A percentile compares a stretch with the other conserved stretches of the same genome.
Evolutionary conservation across 805 yeast species (phyloP).

Genomic region (Yamadazyma insecticola): DNA sequence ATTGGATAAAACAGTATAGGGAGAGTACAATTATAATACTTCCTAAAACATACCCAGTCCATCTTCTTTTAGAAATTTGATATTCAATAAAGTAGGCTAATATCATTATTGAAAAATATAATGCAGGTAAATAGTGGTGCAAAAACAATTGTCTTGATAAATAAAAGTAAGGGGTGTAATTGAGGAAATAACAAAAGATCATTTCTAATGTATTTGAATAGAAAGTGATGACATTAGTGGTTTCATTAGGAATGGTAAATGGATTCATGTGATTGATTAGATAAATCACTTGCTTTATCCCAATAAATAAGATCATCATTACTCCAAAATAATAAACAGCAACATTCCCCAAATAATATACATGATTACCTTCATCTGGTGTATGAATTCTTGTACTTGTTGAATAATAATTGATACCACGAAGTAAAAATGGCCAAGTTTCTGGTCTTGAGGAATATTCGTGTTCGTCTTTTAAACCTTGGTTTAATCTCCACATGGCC

Average conservation of each 20-base stretch:
- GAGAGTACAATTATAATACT: conserved; percentile 14
- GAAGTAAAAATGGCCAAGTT: conserved; percentile 56
- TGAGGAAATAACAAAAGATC: conserved; percentile 54
- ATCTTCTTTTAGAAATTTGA: conserved; percentile 22
- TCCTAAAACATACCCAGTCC: conserved; percentile 22
- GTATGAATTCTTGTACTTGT: conserved; percentile 21
- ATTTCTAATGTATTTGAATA: conserved; percentile 29
- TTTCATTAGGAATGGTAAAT: conserved; percentile 15
- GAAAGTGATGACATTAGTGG: conserved; percentile 9
- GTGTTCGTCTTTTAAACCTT: conserved; percentile 45
- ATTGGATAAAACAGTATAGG: conserved; percentile 20
- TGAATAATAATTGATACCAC: conserved; percentile 59
- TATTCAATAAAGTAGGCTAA: conserved; percentile 43
- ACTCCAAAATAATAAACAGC: conserved; percentile 49
- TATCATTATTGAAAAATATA: conserved; percentile 45
- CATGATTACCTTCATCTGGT: conserved; percentile 19
- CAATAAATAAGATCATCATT: conserved; percentile 24
- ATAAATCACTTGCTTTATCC: conserved; percentile 15
- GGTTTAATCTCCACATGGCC: conserved; percentile 49
- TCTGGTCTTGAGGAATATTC: conserved; percentile 49
- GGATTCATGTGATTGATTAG: conserved; percentile 27
- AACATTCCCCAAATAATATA: conserved; percentile 65
- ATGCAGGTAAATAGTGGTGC: conserved; percentile 47
- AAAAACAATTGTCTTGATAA: conserved; percentile 36
- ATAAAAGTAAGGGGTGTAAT: conserved; percentile 52